Evolutionary conservation across 352 stramenopile species (phyloP).

Genomic region (Globisporangium rhizosaccharum): DNA sequence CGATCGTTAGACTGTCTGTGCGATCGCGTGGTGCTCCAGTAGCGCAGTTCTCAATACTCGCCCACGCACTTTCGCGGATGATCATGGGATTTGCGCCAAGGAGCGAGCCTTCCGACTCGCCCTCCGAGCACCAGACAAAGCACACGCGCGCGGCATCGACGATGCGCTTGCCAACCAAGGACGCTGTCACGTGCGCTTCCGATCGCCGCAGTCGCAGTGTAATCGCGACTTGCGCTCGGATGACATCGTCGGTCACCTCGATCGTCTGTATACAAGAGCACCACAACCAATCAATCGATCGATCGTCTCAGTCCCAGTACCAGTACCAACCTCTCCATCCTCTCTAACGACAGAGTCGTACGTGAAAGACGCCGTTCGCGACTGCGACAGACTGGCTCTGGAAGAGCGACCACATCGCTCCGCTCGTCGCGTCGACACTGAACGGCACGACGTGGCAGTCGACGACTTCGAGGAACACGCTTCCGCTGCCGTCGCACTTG

Average conservation of each 20-base stretch:
- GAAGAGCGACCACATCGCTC: conserved; percentile 5
- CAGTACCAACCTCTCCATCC: no score
- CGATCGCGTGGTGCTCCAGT: neutral
- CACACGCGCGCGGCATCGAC: conserved; percentile 6
- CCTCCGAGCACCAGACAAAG: conserved; percentile 1
- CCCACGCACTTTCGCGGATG: no score
- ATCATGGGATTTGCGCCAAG: neutral
- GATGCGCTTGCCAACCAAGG: conserved; percentile 1
- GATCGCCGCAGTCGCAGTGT: neutral
- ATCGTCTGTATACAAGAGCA: neutral
- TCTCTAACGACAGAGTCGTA: neutral
- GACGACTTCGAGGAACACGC: conserved; percentile 5
- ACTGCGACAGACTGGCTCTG: neutral
- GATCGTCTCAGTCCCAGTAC: no score
- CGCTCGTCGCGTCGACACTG: neutral
- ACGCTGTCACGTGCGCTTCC: neutral
- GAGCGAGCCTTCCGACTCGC: conserved; percentile 2
- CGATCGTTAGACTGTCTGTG: neutral
- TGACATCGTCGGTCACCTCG: neutral
- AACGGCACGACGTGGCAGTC: conserved; percentile 7
- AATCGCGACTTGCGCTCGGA: neutral
- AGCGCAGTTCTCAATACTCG: no score
- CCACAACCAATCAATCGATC: no score
- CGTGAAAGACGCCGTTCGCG: neutral
- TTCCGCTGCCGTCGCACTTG: neutral